Base-by-base conservation (phyloP, 306 rosid genomes). In the Luffa aegyptiaca region DNA sequence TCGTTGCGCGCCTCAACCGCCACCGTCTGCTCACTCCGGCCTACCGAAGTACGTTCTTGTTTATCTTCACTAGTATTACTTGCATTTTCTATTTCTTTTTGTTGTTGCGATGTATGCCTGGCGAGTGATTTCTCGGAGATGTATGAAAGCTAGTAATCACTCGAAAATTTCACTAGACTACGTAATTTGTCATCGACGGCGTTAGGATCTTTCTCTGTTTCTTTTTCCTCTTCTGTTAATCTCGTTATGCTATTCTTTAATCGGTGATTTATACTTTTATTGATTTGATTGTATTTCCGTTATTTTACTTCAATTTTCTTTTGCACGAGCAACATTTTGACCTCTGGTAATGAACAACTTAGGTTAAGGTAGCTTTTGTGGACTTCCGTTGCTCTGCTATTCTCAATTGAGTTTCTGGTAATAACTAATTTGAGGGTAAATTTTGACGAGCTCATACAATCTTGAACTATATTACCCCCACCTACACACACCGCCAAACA, bases 1-100 rank as follows among this genome's bases (percentile, higher is more conserved):
- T 86, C 84, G 86, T 93, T 44, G 83, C 86, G 64, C 63, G 82
- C 83, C 87, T 89, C 84, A 78, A 80, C 81, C 93, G 88, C 71
- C 96, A 42, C 85, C 86, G 93, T 79, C 75, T 69, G 20, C 57
- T 79, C 83, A 31, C 84, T 31, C 79, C 86, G 72, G 64, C 86
- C 2, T 76, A 86, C 81, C 69, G 82, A 56, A 46, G 98, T 88
- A 91, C 61, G 10, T 0, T 66, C 56, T 52, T 56, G 3, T 31
- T 35, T 8, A 58, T 45, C 78, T 45, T 77, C 26, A 37, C 65
- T 35, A 10, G 11, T 76, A 4, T 77, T 59, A 39, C 55, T 66
- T 55, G 8, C 52, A 20, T 37, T 37, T 79, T 18, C 1, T 41
- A 21, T 18, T 48, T 45, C 31, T 8, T 31, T 59, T 11, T 71